Evolutionary conservation across 345 rosid species (phyloP).

Genomic region (Gossypium australe): DNA sequence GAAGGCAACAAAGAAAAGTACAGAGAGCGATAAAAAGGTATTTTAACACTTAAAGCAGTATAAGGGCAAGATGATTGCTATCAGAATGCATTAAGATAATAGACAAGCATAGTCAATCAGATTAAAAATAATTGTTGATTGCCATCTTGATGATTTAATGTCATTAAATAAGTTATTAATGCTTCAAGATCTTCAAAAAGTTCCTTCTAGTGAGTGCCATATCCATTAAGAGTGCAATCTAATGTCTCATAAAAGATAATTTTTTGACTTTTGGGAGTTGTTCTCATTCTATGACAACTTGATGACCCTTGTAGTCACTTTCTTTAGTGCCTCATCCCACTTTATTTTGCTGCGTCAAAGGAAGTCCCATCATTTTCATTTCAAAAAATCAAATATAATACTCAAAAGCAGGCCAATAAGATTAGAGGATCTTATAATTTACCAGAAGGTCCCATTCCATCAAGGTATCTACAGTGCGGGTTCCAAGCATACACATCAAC

Average conservation of each 20-base stretch:
- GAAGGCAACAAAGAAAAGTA: not conserved
- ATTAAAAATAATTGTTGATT: not conserved
- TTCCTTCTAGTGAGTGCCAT: constrained; percentile 6
- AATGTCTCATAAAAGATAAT: constrained; percentile 18
- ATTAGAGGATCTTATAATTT: constrained; percentile 20
- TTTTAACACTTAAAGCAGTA: not conserved
- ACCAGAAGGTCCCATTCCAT: constrained; percentile 95
- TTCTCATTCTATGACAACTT: constrained; percentile 10
- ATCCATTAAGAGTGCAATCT: constrained; percentile 11
- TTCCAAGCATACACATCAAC: constrained; percentile 86
- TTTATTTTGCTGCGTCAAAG: constrained; percentile 18
- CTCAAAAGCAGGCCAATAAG: not conserved
- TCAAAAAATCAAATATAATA: constrained; percentile 2
- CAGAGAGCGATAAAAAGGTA: not conserved
- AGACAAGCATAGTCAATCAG: constrained; percentile 8
- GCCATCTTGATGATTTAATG: constrained; percentile 8
- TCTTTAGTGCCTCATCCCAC: constrained; percentile 27
- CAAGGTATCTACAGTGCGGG: constrained; percentile 89
- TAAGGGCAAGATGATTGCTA: not conserved
- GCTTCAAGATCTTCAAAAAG: constrained; percentile 17
- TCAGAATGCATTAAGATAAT: not conserved
- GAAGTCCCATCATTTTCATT: constrained; percentile 18
- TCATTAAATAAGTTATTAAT: constrained; percentile 10
- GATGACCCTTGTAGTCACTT: constrained; percentile 13
- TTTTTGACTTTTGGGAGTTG: constrained; percentile 19